Evolutionary conservation across 495 filamentous ascomycete genomes (phyloP).

Genomic region (Penicillium herquei): DNA sequence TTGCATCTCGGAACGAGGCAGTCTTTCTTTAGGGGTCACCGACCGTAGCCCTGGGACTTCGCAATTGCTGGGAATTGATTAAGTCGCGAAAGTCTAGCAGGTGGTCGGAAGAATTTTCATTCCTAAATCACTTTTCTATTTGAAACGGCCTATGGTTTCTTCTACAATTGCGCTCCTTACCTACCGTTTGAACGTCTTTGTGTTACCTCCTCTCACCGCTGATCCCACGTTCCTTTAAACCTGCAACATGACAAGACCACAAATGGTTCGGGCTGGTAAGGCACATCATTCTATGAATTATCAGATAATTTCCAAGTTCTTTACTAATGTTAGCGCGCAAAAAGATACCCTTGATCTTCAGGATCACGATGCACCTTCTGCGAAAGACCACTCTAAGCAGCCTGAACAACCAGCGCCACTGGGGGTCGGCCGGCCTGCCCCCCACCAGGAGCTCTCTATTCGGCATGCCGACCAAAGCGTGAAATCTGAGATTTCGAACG

Average conservation of each 20-base stretch:
- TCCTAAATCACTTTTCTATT: neutral
- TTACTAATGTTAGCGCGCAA: conserved; percentile 16
- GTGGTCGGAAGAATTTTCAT: neutral
- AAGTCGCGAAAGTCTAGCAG: neutral
- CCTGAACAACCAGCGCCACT: conserved; percentile 46
- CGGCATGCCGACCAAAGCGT: conserved; percentile 75
- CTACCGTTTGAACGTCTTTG: conserved; percentile 8
- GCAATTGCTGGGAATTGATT: conserved; percentile 1
- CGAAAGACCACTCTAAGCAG: conserved; percentile 71
- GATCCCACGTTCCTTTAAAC: conserved; percentile 19
- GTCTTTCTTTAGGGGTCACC: conserved; percentile 25
- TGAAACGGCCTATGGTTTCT: neutral
- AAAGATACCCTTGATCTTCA: conserved; percentile 96
- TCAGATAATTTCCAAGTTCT: neutral
- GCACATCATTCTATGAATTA: neutral
- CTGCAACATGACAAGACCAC: conserved; percentile 65
- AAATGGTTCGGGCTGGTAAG: conserved; percentile 77
- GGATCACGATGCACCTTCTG: conserved; percentile 74
- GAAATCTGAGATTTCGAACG: conserved; percentile 60
- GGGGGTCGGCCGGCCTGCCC: conserved; percentile 61
- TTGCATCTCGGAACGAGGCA: conserved; percentile 24
- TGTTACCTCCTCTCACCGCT: conserved; percentile 9
- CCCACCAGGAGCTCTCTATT: conserved; percentile 82
- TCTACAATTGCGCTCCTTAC: conserved; percentile 19
- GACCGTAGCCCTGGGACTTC: conserved; percentile 8